Conservation (phyloP, 768 basidiomycete genomes). For the Dioszegia aurantiaca region DNA sequence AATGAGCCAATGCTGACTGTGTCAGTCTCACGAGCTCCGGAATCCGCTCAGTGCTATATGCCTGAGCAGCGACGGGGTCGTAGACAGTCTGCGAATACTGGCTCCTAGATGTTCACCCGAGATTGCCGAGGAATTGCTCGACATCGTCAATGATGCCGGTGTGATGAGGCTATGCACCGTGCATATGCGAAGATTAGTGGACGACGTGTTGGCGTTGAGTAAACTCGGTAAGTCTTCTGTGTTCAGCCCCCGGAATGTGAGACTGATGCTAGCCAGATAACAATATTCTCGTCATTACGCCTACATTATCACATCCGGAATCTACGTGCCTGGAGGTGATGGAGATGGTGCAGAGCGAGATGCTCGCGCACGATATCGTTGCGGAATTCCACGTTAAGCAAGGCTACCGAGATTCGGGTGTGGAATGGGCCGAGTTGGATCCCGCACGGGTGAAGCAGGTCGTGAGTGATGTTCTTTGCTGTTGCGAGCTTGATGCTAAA, state of each 20-base stretch:
- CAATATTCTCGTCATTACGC: conserved; percentile 9
- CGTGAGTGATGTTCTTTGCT: conserved; percentile 10
- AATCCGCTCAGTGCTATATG: conserved; percentile 10
- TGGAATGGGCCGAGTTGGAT: conserved; percentile 2
- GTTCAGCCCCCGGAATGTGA: neutral
- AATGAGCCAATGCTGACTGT: neutral
- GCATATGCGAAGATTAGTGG: conserved; percentile 9
- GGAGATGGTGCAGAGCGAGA: conserved; percentile 6
- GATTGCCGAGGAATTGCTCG: neutral
- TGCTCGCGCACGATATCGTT: conserved; percentile 2
- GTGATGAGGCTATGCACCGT: conserved; percentile 10
- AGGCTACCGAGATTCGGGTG: neutral
- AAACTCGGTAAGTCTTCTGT: neutral
- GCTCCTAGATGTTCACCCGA: conserved; percentile 3
- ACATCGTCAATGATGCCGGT: conserved; percentile 10
- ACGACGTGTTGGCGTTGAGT: conserved; percentile 8
- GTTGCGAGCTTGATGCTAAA: too few species aligned
- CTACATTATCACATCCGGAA: neutral
- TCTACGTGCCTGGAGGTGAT: neutral
- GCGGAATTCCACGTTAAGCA: neutral
- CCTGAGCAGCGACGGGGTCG: conserved; percentile 9
- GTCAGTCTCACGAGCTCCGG: conserved; percentile 3
- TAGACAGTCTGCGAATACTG: neutral
- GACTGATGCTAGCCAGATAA: neutral
- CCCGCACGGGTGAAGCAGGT: conserved; percentile 23